Evolutionary conservation across 345 rosid species (phyloP).

Genomic region (Citrus sp.): DNA sequence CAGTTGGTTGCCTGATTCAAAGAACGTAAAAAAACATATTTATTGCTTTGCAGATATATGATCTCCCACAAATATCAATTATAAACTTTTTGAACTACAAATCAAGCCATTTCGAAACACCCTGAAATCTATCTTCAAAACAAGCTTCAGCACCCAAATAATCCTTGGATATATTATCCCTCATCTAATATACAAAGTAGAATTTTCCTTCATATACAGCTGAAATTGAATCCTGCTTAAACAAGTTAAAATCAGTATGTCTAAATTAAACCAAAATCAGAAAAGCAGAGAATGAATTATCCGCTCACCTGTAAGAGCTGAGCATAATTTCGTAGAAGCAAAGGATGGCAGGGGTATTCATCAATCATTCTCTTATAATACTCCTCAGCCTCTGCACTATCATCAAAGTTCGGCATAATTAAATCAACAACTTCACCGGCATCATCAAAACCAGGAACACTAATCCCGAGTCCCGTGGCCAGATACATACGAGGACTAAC

Average conservation of each 20-base stretch:
- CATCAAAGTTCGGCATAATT: slow-evolving; percentile 36
- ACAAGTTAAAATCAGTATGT: not conserved
- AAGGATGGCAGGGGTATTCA: slow-evolving; percentile 69
- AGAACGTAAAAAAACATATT: too few species aligned
- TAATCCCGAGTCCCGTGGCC: slow-evolving; percentile 65
- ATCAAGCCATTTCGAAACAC: not conserved
- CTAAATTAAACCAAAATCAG: not conserved
- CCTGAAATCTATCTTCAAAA: not conserved
- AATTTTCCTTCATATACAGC: not conserved
- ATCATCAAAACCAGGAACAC: slow-evolving; percentile 27
- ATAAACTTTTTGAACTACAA: not conserved
- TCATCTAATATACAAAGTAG: not conserved
- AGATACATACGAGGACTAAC: slow-evolving; percentile 65
- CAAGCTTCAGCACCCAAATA: not conserved
- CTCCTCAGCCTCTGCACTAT: slow-evolving; percentile 39
- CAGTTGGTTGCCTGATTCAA: not conserved
- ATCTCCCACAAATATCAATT: not conserved
- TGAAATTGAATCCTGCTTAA: not conserved
- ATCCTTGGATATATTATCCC: not conserved
- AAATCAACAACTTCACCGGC: slow-evolving; percentile 29
- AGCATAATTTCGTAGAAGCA: slow-evolving; percentile 68
- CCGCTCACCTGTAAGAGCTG: slow-evolving; percentile 60
- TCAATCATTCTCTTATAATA: slow-evolving; percentile 57
- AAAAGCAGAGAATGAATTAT: not conserved
- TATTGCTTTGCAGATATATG: not conserved